phyloP scores from a whole-genome alignment of 2,329 filamentous ascomycete species.

The Colletotrichum sp. region DNA sequence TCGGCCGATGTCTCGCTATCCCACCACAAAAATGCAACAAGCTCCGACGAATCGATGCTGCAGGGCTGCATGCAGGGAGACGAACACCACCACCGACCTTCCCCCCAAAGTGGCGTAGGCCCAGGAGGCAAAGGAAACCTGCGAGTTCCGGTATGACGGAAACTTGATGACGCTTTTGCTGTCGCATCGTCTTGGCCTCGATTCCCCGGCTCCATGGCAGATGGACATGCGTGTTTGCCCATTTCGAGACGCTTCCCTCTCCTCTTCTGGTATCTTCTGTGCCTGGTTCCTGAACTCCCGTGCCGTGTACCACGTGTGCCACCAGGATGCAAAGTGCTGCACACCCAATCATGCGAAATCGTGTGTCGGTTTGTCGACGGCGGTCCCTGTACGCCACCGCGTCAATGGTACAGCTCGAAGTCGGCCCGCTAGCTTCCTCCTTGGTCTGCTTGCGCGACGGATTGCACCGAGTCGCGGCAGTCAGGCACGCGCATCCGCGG shows the following conservation, averaged over 20 bases:
- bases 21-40: neutral
- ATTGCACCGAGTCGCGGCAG: neutral
- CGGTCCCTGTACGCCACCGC: neutral
- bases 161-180: neutral
- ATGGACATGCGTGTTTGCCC: neutral
- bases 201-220: neutral
- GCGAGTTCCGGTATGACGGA: neutral
- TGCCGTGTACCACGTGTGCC: slow-evolving; percentile 6
- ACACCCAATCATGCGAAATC: neutral
- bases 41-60: neutral
- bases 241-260: neutral
- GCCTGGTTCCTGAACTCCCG: neutral
- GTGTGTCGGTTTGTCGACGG: neutral
- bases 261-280: neutral
- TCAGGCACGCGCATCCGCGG: neutral
- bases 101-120: neutral
- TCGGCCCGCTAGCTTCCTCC: neutral
- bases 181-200: slow-evolving; percentile 5
- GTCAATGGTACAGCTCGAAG: neutral
- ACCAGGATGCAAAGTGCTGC: neutral
- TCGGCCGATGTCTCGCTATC: neutral
- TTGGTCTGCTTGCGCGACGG: neutral
- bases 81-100: neutral
- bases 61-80: neutral
- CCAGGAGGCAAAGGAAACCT: neutral